Percentiles rank a stretch among this genome's conserved stretches.
Evolutionary conservation across 129 eudicot genomes (phyloP).

Genomic region (Tagetes erecta): DNA sequence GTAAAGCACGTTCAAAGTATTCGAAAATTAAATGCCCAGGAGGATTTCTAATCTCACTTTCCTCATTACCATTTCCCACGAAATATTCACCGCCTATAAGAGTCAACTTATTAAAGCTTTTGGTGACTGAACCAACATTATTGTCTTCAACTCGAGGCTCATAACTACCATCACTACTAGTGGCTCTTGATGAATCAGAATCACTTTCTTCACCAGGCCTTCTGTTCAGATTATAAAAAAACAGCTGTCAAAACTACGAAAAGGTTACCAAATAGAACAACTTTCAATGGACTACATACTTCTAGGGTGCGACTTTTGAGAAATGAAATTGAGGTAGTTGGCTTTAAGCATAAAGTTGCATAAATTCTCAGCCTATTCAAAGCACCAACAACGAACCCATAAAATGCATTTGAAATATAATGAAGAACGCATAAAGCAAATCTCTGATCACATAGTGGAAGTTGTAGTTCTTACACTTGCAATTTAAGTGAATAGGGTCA

Average conservation of each 20-base stretch:
- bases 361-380: background rate
- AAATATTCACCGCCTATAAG: constrained; percentile 32
- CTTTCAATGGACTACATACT: background rate
- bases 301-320: background rate
- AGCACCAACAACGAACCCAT: background rate
- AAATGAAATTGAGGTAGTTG: background rate
- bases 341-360: background rate
- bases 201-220: constrained; percentile 85
- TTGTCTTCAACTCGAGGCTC: constrained; percentile 47
- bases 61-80: constrained; percentile 45
- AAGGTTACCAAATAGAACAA: background rate
- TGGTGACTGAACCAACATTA: constrained; percentile 25
- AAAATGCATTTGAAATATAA: background rate
- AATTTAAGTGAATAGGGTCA: background rate
- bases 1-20: constrained; percentile 73
- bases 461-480: background rate
- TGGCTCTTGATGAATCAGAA: constrained; percentile 72
- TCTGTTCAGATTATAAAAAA: constrained; percentile 36
- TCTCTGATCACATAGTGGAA: background rate
- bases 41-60: constrained; percentile 62
- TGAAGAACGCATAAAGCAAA: background rate
- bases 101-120: constrained; percentile 37
- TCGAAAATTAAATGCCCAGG: constrained; percentile 73
- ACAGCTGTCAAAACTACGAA: background rate
- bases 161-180: constrained; percentile 68